phyloP scores from a whole-genome alignment of 2,329 filamentous ascomycete species.

The Hansfordia pulvinata region DNA sequence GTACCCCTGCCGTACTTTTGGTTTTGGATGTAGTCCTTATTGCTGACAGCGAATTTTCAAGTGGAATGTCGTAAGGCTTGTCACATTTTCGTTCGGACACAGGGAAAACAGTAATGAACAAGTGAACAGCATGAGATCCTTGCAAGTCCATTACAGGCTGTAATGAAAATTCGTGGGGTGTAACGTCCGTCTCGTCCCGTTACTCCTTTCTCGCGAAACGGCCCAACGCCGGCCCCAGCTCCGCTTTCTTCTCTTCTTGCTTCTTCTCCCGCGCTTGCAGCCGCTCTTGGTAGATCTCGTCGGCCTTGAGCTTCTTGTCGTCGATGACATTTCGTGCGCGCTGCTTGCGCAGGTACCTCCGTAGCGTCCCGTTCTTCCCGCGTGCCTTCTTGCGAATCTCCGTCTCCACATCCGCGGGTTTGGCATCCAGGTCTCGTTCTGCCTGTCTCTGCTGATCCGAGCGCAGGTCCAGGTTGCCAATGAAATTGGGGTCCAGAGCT shows the following conservation, averaged over 20 bases:
- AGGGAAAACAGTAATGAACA: too few species aligned
- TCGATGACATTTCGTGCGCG: constrained; percentile 89
- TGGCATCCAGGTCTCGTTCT: constrained; percentile 68
- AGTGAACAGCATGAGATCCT: too few species aligned
- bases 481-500: constrained; percentile 78
- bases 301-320: constrained; percentile 77
- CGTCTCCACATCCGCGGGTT: constrained; percentile 40
- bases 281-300: constrained; percentile 66
- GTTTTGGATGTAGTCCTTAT: too few species aligned
- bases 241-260: constrained; percentile 49
- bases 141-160: too few species aligned
- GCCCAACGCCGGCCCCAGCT: constrained; percentile 74
- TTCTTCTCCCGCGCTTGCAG: constrained; percentile 52
- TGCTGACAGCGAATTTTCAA: too few species aligned
- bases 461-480: constrained; percentile 75
- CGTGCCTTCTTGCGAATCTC: constrained; percentile 65
- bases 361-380: constrained; percentile 79
- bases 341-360: constrained; percentile 85
- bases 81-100: too few species aligned
- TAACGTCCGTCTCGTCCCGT: constrained; percentile 4
- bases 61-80: too few species aligned
- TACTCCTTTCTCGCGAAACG: constrained; percentile 68
- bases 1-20: too few species aligned
- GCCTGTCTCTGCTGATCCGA: constrained; percentile 64
- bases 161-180: too few species aligned